Base-by-base conservation (phyloP, 371 early-diverging fungal species). In the Rhizopus sp. region DNA sequence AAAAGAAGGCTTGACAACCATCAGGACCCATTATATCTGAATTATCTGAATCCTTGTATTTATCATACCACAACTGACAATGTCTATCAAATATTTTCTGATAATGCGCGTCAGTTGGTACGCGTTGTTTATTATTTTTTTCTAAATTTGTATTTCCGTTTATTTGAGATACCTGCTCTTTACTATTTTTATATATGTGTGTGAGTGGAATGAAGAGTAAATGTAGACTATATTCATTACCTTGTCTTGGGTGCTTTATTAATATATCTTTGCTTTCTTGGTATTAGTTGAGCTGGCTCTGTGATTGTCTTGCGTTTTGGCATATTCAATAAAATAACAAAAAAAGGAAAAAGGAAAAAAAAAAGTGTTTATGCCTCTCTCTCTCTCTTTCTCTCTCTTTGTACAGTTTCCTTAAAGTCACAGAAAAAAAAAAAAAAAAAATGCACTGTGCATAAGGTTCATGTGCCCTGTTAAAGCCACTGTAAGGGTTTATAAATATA, bases 1-100 rank as follows among this genome's bases (percentile, higher is more conserved):
- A 30, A 55, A 72, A 76, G n/a, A 76, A 66, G 0, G 32, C 17
- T 49, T 76, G 70, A 52, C 69, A 65, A 13, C 73, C 77, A 44
- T 68, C 71, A 9, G 77, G 71, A 34, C 63, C 23, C 8, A 76
- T 76, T 4, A 54, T 33, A 5, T 67, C 54, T 8, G 54, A 17
- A 15, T 57, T 53, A 8, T 70, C 69, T 6, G 30, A 5, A 33
- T 76, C 77, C 16, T 59, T 49, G 45, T 76, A 73, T 30, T 57
- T 49, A 5, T 66, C 40, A 44, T 70, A 76, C 65, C 65, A 66
- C 29, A 58, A 44, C 33, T 38, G 38, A 15, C 49, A 48, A 9
- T 30, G 34, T 10, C 47, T 32, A 9, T n/a, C 30, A 9, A 42
- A 40, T 57, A 16, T 23, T 41, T 60, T 54, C 17, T 50, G 31